These are phyloP conservation scores for Colletotrichum sp. DNA, from an alignment of 2,329 filamentous ascomycete species.

Conservation along the genomic window DNA sequence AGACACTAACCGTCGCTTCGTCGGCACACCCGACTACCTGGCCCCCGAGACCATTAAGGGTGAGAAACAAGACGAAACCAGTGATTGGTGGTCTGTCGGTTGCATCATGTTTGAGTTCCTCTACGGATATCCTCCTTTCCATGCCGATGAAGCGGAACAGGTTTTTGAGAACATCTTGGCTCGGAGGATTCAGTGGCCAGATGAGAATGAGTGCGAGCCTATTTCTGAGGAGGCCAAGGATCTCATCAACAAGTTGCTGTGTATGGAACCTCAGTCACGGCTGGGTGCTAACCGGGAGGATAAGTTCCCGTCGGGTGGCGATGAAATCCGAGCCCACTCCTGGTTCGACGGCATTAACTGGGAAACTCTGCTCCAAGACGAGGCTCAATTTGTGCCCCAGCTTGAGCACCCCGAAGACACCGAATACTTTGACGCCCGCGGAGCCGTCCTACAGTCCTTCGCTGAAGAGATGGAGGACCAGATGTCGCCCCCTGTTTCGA, in stretches of 20 bases:
- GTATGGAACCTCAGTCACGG: conserved; percentile 79
- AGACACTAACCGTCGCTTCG: conserved; percentile 90
- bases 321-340: conserved; percentile 85
- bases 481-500: conserved; percentile 71
- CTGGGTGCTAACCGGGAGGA: conserved; percentile 87
- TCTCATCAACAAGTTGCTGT: conserved; percentile 90
- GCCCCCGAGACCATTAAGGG: conserved; percentile 97
- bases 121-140: conserved; percentile 92
- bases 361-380: conserved; percentile 90
- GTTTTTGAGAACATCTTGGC: conserved; percentile 97
- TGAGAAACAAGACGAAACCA: conserved; percentile 93
- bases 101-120: conserved; percentile 98
- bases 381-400: conserved; percentile 92
- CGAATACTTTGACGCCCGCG: conserved; percentile 93
- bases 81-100: conserved; percentile 99
- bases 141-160: conserved; percentile 85
- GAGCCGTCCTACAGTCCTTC: conserved; percentile 90
- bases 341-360: conserved; percentile 92
- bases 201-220: conserved; percentile 73
- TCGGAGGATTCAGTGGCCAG: conserved; percentile 90
- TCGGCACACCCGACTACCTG: conserved; percentile 95
- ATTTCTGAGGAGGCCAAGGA: conserved; percentile 90
- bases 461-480: conserved; percentile 95
- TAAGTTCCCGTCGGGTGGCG: conserved; percentile 81
- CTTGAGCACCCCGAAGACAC: conserved; percentile 96